Percentiles rank a stretch among this genome's conserved stretches.
Evolutionary conservation across 305 asterid species (phyloP).

Genomic region (Ilex paraguariensis): DNA sequence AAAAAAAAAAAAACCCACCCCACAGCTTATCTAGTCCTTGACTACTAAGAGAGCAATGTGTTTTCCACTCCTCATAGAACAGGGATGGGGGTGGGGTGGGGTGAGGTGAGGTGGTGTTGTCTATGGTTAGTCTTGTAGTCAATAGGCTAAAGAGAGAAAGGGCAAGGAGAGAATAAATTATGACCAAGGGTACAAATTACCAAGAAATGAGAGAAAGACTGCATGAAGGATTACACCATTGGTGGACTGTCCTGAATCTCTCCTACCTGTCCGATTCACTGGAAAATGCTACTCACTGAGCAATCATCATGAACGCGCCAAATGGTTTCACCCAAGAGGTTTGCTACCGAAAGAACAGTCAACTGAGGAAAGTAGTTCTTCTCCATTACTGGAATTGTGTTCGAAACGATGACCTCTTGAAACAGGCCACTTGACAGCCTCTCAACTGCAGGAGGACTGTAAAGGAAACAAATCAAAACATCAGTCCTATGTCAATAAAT

Average conservation of each 20-base stretch:
- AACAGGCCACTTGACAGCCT: constrained; percentile 80
- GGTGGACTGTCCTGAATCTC: background rate
- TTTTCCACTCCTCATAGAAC: too few species aligned
- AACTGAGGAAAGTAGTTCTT: constrained; percentile 70
- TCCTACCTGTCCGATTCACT: constrained; percentile 23
- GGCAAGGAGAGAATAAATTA: too few species aligned
- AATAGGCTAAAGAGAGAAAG: too few species aligned
- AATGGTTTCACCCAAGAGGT: constrained; percentile 80
- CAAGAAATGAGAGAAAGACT: too few species aligned
- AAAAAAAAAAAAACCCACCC: too few species aligned
- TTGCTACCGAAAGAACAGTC: constrained; percentile 84
- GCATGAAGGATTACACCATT: too few species aligned
- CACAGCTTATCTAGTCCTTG: too few species aligned
- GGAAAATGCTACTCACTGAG: constrained; percentile 92
- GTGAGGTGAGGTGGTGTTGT: too few species aligned
- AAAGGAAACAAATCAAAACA: constrained; percentile 12
- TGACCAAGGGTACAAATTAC: too few species aligned
- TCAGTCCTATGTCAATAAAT: background rate
- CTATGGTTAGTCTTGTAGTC: too few species aligned
- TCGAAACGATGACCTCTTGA: constrained; percentile 83
- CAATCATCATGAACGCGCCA: constrained; percentile 90
- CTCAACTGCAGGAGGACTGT: constrained; percentile 88
- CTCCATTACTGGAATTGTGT: constrained; percentile 72
- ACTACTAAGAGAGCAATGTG: too few species aligned
- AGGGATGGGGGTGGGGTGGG: too few species aligned